Conservation (phyloP, 1,284 basidiomycete species). For the Exobasidium rhododendri region DNA sequence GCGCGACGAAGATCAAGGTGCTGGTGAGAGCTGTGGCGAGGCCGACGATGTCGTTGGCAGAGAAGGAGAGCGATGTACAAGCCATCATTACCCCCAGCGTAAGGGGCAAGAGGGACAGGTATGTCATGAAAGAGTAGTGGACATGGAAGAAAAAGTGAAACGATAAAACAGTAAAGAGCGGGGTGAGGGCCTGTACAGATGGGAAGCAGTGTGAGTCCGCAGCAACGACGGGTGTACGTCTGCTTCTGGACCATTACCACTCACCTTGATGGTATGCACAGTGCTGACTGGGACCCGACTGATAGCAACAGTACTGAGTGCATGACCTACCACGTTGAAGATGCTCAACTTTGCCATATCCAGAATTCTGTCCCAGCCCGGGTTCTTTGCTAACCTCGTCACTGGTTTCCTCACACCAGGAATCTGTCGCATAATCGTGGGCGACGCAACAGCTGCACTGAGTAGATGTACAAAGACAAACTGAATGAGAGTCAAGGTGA, state of each 20-base stretch:
- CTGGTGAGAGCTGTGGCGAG: slow-evolving; percentile 48
- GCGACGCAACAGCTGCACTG: slow-evolving; percentile 63
- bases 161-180: slow-evolving; percentile 90
- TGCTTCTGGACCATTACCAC: slow-evolving; percentile 36
- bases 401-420: slow-evolving; percentile 22
- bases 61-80: slow-evolving; percentile 85
- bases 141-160: slow-evolving; percentile 90
- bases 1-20: slow-evolving; percentile 91
- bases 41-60: slow-evolving; percentile 63
- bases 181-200: slow-evolving; percentile 77
- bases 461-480: slow-evolving; percentile 88
- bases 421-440: slow-evolving; percentile 22
- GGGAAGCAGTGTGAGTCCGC: too few relatives aligned
- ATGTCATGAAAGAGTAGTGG: slow-evolving; percentile 85
- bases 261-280: slow-evolving; percentile 96
- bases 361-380: slow-evolving; percentile 69
- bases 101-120: slow-evolving; percentile 87
- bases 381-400: slow-evolving; percentile 55
- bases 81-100: slow-evolving; percentile 96
- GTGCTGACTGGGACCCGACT: slow-evolving; percentile 93
- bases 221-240: too few relatives aligned
- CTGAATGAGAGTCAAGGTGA: slow-evolving; percentile 94
- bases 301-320: slow-evolving; percentile 94
- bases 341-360: slow-evolving; percentile 86
- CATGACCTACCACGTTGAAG: slow-evolving; percentile 90